These are phyloP conservation scores for Clonostachys chloroleuca DNA, from an alignment of 2,329 filamentous ascomycete species.

Conservation along the genomic window DNA sequence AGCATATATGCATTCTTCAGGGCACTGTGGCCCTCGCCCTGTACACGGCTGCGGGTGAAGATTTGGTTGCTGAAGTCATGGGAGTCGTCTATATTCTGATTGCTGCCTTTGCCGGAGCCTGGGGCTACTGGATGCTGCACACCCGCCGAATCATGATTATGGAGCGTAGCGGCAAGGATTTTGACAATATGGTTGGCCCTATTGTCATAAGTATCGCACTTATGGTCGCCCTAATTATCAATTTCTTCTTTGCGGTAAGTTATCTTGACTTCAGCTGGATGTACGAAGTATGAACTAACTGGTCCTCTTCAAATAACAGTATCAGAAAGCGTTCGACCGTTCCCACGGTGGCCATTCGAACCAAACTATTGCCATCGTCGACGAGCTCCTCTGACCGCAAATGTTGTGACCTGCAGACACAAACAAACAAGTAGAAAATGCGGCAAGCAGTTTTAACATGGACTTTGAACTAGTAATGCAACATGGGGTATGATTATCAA, in stretches of 20 bases:
- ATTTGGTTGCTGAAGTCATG: conserved; percentile 70
- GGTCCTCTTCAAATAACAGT: conserved; percentile 11
- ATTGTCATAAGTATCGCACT: conserved; percentile 77
- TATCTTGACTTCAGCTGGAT: neutral
- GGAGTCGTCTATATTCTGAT: conserved; percentile 81
- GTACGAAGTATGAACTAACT: neutral
- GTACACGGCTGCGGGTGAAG: conserved; percentile 82
- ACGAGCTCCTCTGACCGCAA: conserved; percentile 19
- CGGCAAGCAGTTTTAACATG: too few relatives aligned
- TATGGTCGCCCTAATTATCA: conserved; percentile 73
- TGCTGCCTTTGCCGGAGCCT: conserved; percentile 76
- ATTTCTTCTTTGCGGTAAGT: conserved; percentile 82
- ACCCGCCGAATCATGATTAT: conserved; percentile 74
- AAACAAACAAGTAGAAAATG: too few relatives aligned
- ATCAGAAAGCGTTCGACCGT: conserved; percentile 22
- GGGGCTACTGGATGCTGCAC: conserved; percentile 85
- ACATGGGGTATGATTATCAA: too few relatives aligned
- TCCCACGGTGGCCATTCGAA: conserved; percentile 8
- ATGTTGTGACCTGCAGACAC: too few relatives aligned
- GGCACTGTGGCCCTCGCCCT: conserved; percentile 79
- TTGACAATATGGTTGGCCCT: conserved; percentile 85
- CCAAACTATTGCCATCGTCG: conserved; percentile 6
- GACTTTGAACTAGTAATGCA: too few relatives aligned
- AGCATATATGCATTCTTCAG: conserved; percentile 87
- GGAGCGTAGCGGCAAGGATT: conserved; percentile 83